Evolutionary conservation across 2,329 filamentous ascomycete species (phyloP).

Genomic region (Penicillium frequentans): DNA sequence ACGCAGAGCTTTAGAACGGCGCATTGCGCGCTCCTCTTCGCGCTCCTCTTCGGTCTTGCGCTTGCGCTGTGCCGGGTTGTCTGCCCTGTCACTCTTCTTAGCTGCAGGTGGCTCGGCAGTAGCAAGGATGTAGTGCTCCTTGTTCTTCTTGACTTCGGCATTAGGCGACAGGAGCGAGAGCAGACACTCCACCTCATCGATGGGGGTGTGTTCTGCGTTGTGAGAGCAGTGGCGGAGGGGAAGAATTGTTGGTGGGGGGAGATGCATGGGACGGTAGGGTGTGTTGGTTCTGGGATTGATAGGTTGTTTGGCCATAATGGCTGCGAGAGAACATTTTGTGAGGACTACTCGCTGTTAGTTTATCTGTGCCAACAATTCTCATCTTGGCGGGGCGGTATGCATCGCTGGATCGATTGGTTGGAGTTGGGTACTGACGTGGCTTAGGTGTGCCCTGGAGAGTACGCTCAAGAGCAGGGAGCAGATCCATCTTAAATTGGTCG

Average conservation of each 20-base stretch:
- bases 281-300: slow-evolving; percentile 41
- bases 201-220: slow-evolving; percentile 42
- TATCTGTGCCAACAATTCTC: background rate
- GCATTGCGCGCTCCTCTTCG: slow-evolving; percentile 30
- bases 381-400: background rate
- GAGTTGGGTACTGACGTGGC: slow-evolving; percentile 58
- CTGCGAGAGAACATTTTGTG: slow-evolving; percentile 62
- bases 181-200: slow-evolving; percentile 47
- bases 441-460: slow-evolving; percentile 88
- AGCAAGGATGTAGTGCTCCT: slow-evolving; percentile 50
- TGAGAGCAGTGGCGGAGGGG: slow-evolving; percentile 51
- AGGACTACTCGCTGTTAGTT: slow-evolving; percentile 58
- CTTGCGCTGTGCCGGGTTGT: slow-evolving; percentile 33
- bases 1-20: slow-evolving; percentile 36
- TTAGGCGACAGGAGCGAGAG: slow-evolving; percentile 45
- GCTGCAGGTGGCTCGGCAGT: slow-evolving; percentile 37
- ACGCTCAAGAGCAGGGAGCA: slow-evolving; percentile 72
- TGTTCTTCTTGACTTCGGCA: slow-evolving; percentile 43
- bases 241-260: slow-evolving; percentile 46
- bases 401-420: background rate
- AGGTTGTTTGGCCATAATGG: slow-evolving; percentile 42
- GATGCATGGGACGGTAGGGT: slow-evolving; percentile 41
- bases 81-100: slow-evolving; percentile 22
- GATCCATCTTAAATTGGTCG: slow-evolving; percentile 82
- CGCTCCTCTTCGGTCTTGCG: slow-evolving; percentile 31